These are phyloP conservation scores for Pythium rhizo-oryzae DNA, from an alignment of 352 stramenopile species.

Conservation along the genomic window DNA sequence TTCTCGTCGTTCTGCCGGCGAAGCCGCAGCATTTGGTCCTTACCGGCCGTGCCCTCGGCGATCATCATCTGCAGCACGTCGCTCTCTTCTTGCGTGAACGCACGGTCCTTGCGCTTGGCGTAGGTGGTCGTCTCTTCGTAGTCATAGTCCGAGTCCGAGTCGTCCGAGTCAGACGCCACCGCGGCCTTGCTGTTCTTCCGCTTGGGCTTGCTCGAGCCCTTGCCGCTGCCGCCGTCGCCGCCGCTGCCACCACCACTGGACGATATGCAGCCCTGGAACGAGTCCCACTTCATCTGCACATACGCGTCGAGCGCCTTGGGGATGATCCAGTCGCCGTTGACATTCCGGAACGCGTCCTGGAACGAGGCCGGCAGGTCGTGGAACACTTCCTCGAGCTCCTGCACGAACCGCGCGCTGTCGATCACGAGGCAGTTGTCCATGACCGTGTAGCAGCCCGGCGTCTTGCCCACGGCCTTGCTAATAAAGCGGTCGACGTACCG, in stretches of 20 bases:
- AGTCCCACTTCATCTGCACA: slow-evolving; percentile 81
- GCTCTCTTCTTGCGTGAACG: slow-evolving; percentile 70
- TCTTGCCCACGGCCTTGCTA: slow-evolving; percentile 70
- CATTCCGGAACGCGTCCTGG: slow-evolving; percentile 49
- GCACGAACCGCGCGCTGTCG: slow-evolving; percentile 64
- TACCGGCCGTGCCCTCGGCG: slow-evolving; percentile 64
- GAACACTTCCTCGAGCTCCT: slow-evolving; percentile 70
- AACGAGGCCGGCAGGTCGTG: slow-evolving; percentile 62
- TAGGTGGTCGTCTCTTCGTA: slow-evolving; percentile 56
- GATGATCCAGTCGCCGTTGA: slow-evolving; percentile 56
- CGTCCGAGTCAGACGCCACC: slow-evolving; percentile 43
- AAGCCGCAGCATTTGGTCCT: slow-evolving; percentile 70
- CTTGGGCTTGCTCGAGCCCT: neutral
- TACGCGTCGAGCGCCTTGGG: slow-evolving; percentile 67
- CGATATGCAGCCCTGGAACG: slow-evolving; percentile 48
- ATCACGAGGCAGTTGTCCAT: slow-evolving; percentile 55
- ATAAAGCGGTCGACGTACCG: slow-evolving; percentile 83
- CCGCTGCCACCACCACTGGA: slow-evolving; percentile 19
- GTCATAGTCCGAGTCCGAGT: slow-evolving; percentile 63
- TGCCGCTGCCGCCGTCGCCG: slow-evolving; percentile 11
- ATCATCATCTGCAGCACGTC: slow-evolving; percentile 84
- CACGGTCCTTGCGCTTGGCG: slow-evolving; percentile 53
- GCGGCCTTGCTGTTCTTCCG: neutral
- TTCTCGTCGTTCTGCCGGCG: slow-evolving; percentile 64
- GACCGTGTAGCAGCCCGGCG: slow-evolving; percentile 72